phyloP scores from a whole-genome alignment of 192 early-diverging fungal species.

The Chytriomyces confervae region DNA sequence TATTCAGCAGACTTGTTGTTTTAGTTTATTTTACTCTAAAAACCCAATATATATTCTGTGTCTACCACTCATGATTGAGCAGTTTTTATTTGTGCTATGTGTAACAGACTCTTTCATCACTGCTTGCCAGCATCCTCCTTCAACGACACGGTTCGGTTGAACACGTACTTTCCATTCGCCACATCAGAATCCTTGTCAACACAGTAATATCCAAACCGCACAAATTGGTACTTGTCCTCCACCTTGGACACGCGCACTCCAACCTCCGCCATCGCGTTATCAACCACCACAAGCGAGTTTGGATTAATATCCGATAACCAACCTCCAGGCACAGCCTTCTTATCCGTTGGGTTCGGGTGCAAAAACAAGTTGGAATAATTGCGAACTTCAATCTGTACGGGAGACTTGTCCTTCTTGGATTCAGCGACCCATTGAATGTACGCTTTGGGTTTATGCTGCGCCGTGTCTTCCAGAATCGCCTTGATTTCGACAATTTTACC shows the following conservation, averaged over 20 bases:
- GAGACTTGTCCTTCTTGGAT: slow-evolving; percentile 79
- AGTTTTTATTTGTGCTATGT: too few relatives aligned
- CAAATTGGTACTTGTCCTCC: slow-evolving; percentile 93
- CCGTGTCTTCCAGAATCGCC: slow-evolving; percentile 77
- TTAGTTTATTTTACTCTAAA: background rate
- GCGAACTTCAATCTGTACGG: slow-evolving; percentile 83
- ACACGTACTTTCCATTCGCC: slow-evolving; percentile 58
- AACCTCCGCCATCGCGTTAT: slow-evolving; percentile 79
- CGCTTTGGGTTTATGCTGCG: slow-evolving; percentile 83
- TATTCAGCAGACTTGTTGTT: slow-evolving; percentile 49
- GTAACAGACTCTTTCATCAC: slow-evolving; percentile 24
- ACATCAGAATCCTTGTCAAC: slow-evolving; percentile 88
- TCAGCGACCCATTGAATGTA: slow-evolving; percentile 99
- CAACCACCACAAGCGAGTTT: slow-evolving; percentile 72
- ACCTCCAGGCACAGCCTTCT: slow-evolving; percentile 82
- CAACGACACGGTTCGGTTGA: slow-evolving; percentile 61
- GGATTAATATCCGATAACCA: slow-evolving; percentile 89
- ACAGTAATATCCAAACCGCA: slow-evolving; percentile 98
- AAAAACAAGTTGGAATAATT: slow-evolving; percentile 88
- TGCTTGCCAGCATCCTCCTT: slow-evolving; percentile 65
- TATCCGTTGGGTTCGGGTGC: slow-evolving; percentile 84
- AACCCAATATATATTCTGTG: too few relatives aligned
- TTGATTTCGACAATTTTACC: slow-evolving; percentile 86
- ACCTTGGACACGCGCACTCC: slow-evolving; percentile 78
- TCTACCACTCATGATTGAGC: too few relatives aligned